Conservation (phyloP, 2,329 filamentous ascomycete genomes). For the Chalaropsis thielavioides region DNA sequence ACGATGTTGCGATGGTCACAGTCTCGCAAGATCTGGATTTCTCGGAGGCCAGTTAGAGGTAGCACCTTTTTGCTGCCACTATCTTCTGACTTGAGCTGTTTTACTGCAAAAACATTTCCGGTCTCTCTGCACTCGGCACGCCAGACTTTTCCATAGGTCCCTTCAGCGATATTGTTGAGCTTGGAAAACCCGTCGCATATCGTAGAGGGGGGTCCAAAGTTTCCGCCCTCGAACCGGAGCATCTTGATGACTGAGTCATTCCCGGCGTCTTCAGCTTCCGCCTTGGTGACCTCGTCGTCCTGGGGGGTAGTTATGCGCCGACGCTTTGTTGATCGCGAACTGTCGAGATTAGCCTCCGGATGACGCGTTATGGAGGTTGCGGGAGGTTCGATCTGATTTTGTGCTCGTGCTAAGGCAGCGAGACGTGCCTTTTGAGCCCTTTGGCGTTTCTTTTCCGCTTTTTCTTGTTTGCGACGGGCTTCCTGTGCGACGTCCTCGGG, state of each 20-base stretch:
- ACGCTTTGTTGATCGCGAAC: slow-evolving; percentile 44
- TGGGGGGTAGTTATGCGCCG: slow-evolving; percentile 40
- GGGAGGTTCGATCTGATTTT: slow-evolving; percentile 21
- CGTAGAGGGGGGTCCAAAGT: slow-evolving; percentile 58
- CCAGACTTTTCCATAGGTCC: slow-evolving; percentile 88
- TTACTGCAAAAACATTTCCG: slow-evolving; percentile 74
- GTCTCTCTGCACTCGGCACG: slow-evolving; percentile 61
- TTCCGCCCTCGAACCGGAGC: slow-evolving; percentile 53
- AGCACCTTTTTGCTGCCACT: slow-evolving; percentile 35
- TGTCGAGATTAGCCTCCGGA: slow-evolving; percentile 21
- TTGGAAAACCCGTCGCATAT: slow-evolving; percentile 75
- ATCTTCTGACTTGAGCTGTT: slow-evolving; percentile 73
- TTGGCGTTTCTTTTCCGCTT: slow-evolving; percentile 42
- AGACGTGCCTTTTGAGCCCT: slow-evolving; percentile 80
- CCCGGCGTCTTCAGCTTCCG: slow-evolving; percentile 19
- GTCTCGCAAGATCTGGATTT: slow-evolving; percentile 81
- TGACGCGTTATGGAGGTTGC: slow-evolving; percentile 19
- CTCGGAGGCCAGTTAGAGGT: slow-evolving; percentile 79
- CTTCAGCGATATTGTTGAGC: slow-evolving; percentile 94
- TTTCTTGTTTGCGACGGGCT: slow-evolving; percentile 33
- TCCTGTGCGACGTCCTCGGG: slow-evolving; percentile 66
- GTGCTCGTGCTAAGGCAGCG: slow-evolving; percentile 50
- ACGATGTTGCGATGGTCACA: slow-evolving; percentile 76
- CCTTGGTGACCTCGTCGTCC: slow-evolving; percentile 20
- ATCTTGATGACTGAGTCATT: slow-evolving; percentile 36